phyloP scores from a whole-genome alignment of 1,139 yeast genomes.

The Pichia sp. region DNA sequence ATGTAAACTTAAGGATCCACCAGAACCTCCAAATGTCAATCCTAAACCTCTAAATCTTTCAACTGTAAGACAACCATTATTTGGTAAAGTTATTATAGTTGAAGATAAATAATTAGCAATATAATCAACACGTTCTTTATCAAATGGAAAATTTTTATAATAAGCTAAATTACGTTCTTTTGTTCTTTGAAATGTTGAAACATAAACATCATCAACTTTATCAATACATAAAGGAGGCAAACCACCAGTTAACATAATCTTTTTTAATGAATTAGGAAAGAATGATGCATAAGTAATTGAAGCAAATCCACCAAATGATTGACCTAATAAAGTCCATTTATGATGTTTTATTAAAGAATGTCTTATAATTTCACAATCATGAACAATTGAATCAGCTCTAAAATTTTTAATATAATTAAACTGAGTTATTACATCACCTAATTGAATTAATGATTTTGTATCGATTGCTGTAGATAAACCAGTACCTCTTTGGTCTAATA shows the following conservation, averaged over 20 bases:
- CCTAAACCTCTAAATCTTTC: conserved; percentile 52
- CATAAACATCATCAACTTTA: conserved; percentile 43
- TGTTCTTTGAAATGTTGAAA: conserved; percentile 41
- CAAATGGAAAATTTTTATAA: conserved; percentile 45
- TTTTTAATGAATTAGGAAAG: conserved; percentile 36
- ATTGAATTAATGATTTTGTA: conserved; percentile 26
- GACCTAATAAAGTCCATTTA: conserved; percentile 51
- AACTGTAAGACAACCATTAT: conserved; percentile 43
- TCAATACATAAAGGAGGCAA: conserved; percentile 43
- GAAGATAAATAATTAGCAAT: conserved; percentile 35
- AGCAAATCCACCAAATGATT: conserved; percentile 54
- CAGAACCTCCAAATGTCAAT: conserved; percentile 41
- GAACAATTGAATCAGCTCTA: conserved; percentile 47
- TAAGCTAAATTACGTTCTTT: conserved; percentile 42
- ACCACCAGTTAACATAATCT: conserved; percentile 49
- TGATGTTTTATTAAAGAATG: conserved; percentile 27
- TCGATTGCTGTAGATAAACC: conserved; percentile 47
- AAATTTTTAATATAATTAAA: conserved; percentile 38
- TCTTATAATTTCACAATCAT: conserved; percentile 45
- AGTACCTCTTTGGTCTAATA: conserved; percentile 55
- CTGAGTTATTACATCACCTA: conserved; percentile 28
- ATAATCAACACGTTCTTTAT: conserved; percentile 33
- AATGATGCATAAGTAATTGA: conserved; percentile 44
- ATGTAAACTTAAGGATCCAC: conserved; percentile 46
- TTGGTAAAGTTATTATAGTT: conserved; percentile 35